Base-by-base conservation (phyloP, 805 yeast species). In the Ogataea haglerorum region DNA sequence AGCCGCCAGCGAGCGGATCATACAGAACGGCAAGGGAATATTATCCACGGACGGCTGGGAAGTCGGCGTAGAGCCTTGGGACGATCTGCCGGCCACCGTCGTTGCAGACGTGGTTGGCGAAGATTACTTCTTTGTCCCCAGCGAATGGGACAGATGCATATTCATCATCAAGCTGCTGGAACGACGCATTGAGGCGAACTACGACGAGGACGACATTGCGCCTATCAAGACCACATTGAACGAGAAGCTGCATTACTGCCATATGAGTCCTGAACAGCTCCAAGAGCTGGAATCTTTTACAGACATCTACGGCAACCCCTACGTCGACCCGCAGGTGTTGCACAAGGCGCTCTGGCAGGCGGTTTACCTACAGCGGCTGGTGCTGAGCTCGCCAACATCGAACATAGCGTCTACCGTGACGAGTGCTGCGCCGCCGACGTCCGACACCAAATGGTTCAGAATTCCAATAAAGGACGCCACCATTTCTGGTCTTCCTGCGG, bases 131-230 rank as follows among this genome's bases (percentile, higher is more conserved):
- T 76, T 72, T 52, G 74, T 74, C 4, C 75, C 76, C 2, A 65
- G 68, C 2, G 82, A 76, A 52, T 75, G 78, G 78, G 79, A 75
- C 30, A 60, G 82, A 38, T 72, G 76, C 30, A 45, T 70, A 21
- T 75, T 76, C 45, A 61, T 70, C 3, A 67, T 72, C 26, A 65
- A 60, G 31, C 49, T 73, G 33, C 60, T 72, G 29, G 71, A 69
- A 44, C 54, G 72, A 52, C 47, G 72, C 23, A 42, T 49, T 7
- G 60, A 52, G 21, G 22, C 30, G n/a, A 38, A 33, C 14, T 30
- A 34, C 12, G 48, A 45, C 24, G 52, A 47, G 10, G 48, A 51
- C 8, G 50, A 54, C 10, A 51, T 53, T 12, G 7, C 34, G 8
- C 48, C 55, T 5, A 43, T 73, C n/a, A 49, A 54, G 13, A 51